Evolutionary conservation across 768 basidiomycete genomes (phyloP).

Genomic region (Tricholoma sp.): DNA sequence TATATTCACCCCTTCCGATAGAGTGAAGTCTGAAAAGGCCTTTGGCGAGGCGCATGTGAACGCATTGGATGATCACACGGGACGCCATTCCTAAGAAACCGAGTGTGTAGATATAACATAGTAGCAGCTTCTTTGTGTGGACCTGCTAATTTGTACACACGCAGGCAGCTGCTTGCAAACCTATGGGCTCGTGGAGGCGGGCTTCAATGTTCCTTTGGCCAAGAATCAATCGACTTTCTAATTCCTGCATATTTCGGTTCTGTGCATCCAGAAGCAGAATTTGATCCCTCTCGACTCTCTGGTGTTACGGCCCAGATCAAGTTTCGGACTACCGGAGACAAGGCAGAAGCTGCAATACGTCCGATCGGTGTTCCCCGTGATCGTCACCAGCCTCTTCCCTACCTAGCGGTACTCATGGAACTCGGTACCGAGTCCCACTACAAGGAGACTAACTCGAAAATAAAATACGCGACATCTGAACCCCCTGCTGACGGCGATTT

Average conservation of each 20-base stretch:
- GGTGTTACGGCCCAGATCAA: neutral
- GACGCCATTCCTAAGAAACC: neutral
- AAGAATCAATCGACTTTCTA: neutral
- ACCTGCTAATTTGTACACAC: neutral
- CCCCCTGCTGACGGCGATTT: no score
- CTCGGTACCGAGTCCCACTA: no score
- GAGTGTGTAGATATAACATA: neutral
- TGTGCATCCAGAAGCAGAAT: neutral
- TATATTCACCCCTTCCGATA: neutral
- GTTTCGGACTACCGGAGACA: neutral
- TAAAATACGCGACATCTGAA: no score
- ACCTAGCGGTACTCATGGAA: neutral
- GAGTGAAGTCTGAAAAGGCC: neutral
- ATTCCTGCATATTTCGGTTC: neutral
- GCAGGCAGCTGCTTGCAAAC: neutral
- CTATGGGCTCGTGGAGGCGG: neutral
- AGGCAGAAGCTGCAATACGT: neutral
- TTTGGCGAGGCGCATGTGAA: neutral
- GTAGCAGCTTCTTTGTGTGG: neutral
- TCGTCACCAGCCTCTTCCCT: neutral
- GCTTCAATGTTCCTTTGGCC: neutral
- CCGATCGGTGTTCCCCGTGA: neutral
- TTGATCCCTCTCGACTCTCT: neutral
- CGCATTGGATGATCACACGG: neutral
- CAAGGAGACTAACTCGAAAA: no score